A percentile compares a stretch with the other conserved stretches of the same genome.
Conservation (phyloP, 129 eudicot genomes). For the Tagetes patula region DNA sequence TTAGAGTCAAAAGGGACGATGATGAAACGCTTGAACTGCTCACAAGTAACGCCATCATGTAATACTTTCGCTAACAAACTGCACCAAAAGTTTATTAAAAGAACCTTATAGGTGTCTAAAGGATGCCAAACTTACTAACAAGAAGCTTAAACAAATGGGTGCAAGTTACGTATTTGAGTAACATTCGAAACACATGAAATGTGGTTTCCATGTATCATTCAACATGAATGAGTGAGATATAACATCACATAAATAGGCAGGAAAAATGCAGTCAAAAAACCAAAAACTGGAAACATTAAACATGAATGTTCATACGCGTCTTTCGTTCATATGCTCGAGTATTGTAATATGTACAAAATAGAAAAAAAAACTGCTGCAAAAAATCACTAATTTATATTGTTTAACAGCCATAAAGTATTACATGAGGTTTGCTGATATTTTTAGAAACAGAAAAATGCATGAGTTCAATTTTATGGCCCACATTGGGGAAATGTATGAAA, state of each 20-base stretch:
- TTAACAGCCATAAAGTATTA: not conserved
- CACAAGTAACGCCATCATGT: slow-evolving; percentile 19
- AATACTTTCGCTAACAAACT: not conserved
- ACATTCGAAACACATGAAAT: slow-evolving; percentile 22
- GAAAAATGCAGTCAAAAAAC: not conserved
- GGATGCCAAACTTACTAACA: not conserved
- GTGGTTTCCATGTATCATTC: slow-evolving; percentile 32
- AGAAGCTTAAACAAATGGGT: slow-evolving; percentile 15
- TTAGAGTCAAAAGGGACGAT: slow-evolving; percentile 34
- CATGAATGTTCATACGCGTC: not conserved
- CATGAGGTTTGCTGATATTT: not conserved
- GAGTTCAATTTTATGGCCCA: not conserved
- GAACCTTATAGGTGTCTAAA: not conserved
- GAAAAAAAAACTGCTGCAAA: not conserved
- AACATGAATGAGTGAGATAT: slow-evolving; percentile 30
- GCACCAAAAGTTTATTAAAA: slow-evolving; percentile 13
- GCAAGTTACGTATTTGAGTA: slow-evolving; percentile 30
- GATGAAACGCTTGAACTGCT: slow-evolving; percentile 17
- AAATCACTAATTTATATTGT: not conserved
- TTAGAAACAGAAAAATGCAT: not conserved
- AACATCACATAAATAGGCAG: slow-evolving; percentile 16
- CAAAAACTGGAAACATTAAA: not conserved
- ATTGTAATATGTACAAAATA: not conserved
- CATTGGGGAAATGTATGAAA: not conserved
- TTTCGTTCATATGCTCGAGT: not conserved